These are phyloP conservation scores for Pyronema domesticum DNA, from an alignment of 495 filamentous ascomycete genomes.

Conservation along the genomic window DNA sequence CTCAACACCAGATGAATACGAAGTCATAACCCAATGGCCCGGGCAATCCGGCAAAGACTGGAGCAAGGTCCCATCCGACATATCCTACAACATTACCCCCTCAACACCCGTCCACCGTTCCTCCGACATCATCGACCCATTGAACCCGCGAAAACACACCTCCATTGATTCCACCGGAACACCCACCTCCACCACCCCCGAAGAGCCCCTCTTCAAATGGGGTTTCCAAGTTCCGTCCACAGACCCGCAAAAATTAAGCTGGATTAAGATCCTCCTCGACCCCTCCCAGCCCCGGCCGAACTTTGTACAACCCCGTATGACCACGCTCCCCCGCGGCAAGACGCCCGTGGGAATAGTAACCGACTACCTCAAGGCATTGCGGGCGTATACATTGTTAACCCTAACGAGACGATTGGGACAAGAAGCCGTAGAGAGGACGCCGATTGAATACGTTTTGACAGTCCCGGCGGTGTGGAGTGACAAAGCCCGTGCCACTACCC, in stretches of 20 bases:
- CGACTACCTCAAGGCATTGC: conserved; percentile 52
- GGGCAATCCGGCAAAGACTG: conserved; percentile 56
- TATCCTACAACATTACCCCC: conserved; percentile 30
- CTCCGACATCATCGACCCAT: too few relatives aligned
- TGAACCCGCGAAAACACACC: too few relatives aligned
- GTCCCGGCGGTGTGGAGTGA: conserved; percentile 79
- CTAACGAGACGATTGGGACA: conserved; percentile 46
- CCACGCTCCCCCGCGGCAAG: conserved; percentile 50
- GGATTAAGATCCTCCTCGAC: conserved; percentile 66
- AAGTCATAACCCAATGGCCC: conserved; percentile 69
- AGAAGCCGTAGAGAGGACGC: conserved; percentile 40
- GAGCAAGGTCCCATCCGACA: conserved; percentile 50
- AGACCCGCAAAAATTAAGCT: conserved; percentile 47
- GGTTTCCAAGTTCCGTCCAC: conserved; percentile 63
- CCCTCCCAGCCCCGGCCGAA: conserved; percentile 58
- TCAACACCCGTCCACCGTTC: not conserved
- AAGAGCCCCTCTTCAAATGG: conserved; percentile 25
- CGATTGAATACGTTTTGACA: conserved; percentile 51
- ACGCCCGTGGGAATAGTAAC: conserved; percentile 42
- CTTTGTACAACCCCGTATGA: conserved; percentile 58
- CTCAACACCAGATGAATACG: conserved; percentile 55
- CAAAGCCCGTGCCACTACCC: conserved; percentile 47
- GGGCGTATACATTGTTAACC: conserved; percentile 56
- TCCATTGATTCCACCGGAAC: not conserved
- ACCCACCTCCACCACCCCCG: not conserved